A percentile compares a stretch with the other conserved stretches of the same genome.
phyloP scores from a whole-genome alignment of 495 filamentous ascomycete genomes.

The Aspergillus kassunensis region DNA sequence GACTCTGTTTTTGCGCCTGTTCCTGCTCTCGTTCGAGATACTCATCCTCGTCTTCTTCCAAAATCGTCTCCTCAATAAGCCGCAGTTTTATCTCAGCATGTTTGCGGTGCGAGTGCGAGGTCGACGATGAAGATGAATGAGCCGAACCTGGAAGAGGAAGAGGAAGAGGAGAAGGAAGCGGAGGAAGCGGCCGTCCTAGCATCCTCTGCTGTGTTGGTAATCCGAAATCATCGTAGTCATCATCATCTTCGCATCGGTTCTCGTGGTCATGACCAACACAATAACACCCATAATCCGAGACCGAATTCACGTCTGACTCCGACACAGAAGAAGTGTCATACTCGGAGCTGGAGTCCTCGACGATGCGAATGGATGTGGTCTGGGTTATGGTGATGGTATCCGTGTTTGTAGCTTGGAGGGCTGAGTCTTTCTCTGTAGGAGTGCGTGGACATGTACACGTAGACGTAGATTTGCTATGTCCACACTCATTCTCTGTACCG shows the following conservation, averaged over 20 bases:
- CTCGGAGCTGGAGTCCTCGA: constrained; percentile 6
- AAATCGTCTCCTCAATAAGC: constrained; percentile 18
- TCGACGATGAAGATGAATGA: neutral
- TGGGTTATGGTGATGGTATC: neutral
- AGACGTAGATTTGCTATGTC: neutral
- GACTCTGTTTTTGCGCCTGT: neutral
- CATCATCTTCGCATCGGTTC: neutral
- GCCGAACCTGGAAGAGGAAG: too few species aligned
- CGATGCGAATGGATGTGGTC: constrained; percentile 15
- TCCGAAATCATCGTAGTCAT: neutral
- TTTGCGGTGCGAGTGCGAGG: neutral
- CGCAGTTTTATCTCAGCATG: constrained; percentile 13
- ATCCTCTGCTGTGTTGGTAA: neutral
- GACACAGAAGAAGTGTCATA: constrained; percentile 5
- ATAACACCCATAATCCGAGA: neutral
- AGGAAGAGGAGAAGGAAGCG: neutral
- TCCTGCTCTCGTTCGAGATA: neutral
- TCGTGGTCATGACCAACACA: neutral
- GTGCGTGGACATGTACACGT: neutral
- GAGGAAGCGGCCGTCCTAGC: neutral
- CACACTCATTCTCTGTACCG: neutral
- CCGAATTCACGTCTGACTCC: neutral
- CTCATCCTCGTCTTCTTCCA: constrained; percentile 13
- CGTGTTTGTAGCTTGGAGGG: neutral
- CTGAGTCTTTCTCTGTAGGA: neutral